phyloP scores from a whole-genome alignment of 257 asterid genomes.

The Gentiana dahurica region DNA sequence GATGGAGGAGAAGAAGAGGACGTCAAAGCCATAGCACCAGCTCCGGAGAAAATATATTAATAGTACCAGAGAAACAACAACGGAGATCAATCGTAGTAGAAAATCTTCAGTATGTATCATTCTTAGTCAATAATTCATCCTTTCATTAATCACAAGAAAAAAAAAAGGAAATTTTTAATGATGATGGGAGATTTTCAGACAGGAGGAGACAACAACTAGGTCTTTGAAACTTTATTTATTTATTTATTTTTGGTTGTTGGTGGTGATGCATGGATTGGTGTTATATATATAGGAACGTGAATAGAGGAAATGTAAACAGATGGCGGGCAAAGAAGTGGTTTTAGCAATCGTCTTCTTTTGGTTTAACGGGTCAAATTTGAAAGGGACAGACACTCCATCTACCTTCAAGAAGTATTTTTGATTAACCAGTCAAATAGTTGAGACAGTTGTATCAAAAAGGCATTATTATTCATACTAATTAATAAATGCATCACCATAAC shows the following conservation, averaged over 20 bases:
- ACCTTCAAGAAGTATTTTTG: background rate
- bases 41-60: slow-evolving; percentile 14
- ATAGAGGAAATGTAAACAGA: slow-evolving; percentile 2
- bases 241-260: background rate
- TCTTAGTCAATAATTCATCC: slow-evolving; percentile 5
- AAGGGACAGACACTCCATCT: background rate
- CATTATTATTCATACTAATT: too few species aligned
- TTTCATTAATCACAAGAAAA: slow-evolving; percentile 1
- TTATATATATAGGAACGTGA: background rate
- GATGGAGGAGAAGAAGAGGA: slow-evolving; percentile 11
- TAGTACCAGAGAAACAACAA: slow-evolving; percentile 10
- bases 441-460: too few species aligned
- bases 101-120: slow-evolving; percentile 21
- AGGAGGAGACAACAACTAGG: background rate
- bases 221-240: background rate
- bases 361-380: slow-evolving; percentile 30
- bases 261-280: background rate
- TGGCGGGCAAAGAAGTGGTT: background rate
- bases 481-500: too few species aligned
- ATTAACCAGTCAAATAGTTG: slow-evolving; percentile 13
- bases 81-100: slow-evolving; percentile 18
- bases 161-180: too few species aligned
- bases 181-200: background rate
- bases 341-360: background rate
- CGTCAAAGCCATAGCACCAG: slow-evolving; percentile 16